These are phyloP conservation scores for Solanum medicagineum DNA, from an alignment of 257 asterid genomes.

Conservation along the genomic window DNA sequence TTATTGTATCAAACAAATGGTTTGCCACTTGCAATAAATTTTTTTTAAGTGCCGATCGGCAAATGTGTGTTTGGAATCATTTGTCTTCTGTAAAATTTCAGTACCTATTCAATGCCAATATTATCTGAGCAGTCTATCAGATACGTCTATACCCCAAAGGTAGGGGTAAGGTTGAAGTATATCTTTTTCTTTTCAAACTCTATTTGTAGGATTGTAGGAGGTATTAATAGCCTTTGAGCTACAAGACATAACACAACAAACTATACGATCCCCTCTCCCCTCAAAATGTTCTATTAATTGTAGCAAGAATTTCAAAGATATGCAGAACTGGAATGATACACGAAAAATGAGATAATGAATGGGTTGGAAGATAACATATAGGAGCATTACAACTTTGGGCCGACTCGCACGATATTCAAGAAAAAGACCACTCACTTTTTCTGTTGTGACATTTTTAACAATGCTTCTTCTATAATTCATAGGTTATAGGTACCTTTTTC, in stretches of 20 bases:
- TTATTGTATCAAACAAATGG: neutral
- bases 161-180: neutral
- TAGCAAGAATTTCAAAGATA: neutral
- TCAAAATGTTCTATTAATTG: neutral
- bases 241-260: neutral
- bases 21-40: neutral
- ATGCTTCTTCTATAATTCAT: slow-evolving; percentile 58
- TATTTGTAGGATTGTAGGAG: too few species aligned
- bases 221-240: too few species aligned
- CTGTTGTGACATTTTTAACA: neutral
- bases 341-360: neutral
- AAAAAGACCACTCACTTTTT: too few species aligned
- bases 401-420: too few species aligned
- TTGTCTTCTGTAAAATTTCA: neutral
- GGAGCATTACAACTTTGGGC: too few species aligned
- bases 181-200: too few species aligned
- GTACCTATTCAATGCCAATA: neutral
- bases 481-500: slow-evolving; percentile 47
- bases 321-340: neutral
- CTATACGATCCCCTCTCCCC: neutral
- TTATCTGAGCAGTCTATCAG: too few species aligned
- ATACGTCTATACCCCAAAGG: too few species aligned
- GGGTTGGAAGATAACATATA: neutral
- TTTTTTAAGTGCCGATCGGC: neutral
- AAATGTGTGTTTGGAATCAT: neutral